Base-by-base conservation (phyloP, 2,329 filamentous ascomycete species). In the Venturia carpophila region DNA sequence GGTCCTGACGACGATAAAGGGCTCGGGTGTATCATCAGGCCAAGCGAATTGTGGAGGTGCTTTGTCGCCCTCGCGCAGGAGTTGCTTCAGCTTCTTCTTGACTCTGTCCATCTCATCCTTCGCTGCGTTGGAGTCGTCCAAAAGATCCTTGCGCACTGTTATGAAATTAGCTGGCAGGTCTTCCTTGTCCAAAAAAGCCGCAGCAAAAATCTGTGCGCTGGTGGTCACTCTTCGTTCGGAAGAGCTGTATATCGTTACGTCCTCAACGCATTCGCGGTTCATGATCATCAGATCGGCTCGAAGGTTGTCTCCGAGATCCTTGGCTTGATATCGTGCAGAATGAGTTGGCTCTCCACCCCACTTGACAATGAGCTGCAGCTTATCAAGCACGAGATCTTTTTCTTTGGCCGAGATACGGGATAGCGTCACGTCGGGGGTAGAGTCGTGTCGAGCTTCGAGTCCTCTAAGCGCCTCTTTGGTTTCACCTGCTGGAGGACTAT, bases 71-170 rank as follows among this genome's bases (percentile, higher is more conserved):
- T 96, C 90, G 39, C 94, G 87, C 66, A 99, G 78, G 24, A 99
- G 82, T 0, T 91, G 88, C 79, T 99, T 99, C 37, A 99, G 83
- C 85, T 96, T 97, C 84, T 99, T 99, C 83, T 99, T 99, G 65
- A 99, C 94, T 77, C 96, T 97, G 78, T 99, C 95, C 90, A 97
- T 99, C 72, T 96, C 92, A 74, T 99, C 94, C 75, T 99, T 99
- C 66, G 94, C 94, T 4, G 94, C 94, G 75, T 99, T 99, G 0
- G 92, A 97, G 74, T 99, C 94, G 74, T 99, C 94, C 3, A 99
- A 80, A 7, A 99, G 83, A 76, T 97, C 92, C 74, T 99, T 99
- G 64, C 94, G 87, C 65, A 97, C 88, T 42, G 87, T 89, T 68
- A 99, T 96, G 69, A 91, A 91, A 71, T 96, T 90, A 30, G 91